These are phyloP conservation scores for Cyclostephanos tholiformis DNA, from an alignment of 108 stramenopile species.

Conservation along the genomic window DNA sequence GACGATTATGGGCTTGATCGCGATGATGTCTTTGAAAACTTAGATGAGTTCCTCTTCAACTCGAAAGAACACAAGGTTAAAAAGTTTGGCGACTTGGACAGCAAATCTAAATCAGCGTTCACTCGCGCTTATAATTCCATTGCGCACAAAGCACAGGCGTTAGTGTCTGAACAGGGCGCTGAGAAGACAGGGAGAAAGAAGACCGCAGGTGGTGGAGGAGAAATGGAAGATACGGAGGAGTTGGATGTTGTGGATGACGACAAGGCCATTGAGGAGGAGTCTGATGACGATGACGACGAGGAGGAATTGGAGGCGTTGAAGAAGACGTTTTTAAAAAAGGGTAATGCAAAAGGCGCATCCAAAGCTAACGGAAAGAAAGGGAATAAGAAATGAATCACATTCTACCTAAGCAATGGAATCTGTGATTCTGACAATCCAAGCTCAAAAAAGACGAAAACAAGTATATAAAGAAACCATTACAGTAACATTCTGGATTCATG, in stretches of 20 bases:
- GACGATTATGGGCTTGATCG: constrained; percentile 93
- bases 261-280: constrained; percentile 40
- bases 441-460: too few relatives aligned
- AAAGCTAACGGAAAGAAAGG: constrained; percentile 25
- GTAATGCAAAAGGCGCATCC: constrained; percentile 6
- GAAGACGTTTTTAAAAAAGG: constrained; percentile 35
- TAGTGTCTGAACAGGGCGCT: constrained; percentile 79
- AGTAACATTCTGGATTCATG: too few relatives aligned
- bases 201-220: constrained; percentile 13
- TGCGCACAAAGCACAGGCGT: constrained; percentile 78
- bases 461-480: too few relatives aligned
- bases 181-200: constrained; percentile 42
- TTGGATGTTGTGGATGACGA: constrained; percentile 56
- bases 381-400: constrained; percentile 36
- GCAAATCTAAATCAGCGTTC: constrained; percentile 84
- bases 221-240: constrained; percentile 37
- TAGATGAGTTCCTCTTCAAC: constrained; percentile 76
- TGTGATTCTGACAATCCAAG: too few relatives aligned
- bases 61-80: constrained; percentile 41
- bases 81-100: constrained; percentile 74
- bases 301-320: constrained; percentile 32
- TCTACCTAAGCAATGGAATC: too few relatives aligned
- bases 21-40: constrained; percentile 93
- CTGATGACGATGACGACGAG: constrained; percentile 52
- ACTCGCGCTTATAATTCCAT: constrained; percentile 85